Base-by-base conservation (phyloP, 108 stramenopile species). In the Pseudonitzschia multiseries region DNA sequence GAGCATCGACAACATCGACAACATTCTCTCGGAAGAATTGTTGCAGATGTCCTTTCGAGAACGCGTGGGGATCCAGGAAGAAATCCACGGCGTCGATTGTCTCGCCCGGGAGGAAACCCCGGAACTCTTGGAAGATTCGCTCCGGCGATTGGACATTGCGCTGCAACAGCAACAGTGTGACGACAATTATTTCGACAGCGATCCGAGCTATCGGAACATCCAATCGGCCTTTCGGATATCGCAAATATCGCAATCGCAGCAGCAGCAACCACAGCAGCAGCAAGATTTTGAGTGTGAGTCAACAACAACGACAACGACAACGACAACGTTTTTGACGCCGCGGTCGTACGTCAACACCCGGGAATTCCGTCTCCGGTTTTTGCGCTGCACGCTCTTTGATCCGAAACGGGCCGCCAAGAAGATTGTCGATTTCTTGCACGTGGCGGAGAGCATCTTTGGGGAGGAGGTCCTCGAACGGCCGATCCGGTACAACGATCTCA, bases 401-500 rank as follows among this genome's bases (percentile, higher is more conserved):
- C 42, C 51, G 17, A 54, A 5, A 32, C 31, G 29, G 10, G 72
- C 72, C 4, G 72, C 60, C 0, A 21, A 40, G 4, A 59, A 48
- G 8, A 65, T 65, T 24, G 50, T 52, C 14, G 33, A 2, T 20
- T 73, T 65, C 52, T 40, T 73, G 51, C 8, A 65, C 2, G 32
- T 40, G 27, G 29, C 41, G n/a, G 26, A n/a, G 18, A 43, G 52
- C 26, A 40, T 77, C 1, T 77, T 77, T 43, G 72, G 72, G 14
- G 52, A 22, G 14, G 32, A 53, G 10, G 52, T 24, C 17, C 17
- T 73, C n/a, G 50, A 21, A 20, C 46, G 72, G 20, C 43, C 59
- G 12, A 8, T 73, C n/a, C 31, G 21, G 52, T 32, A 65, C 18
- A 12, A 20, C 32, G 72, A 73, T n/a, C 31, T 73, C 12, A 31